These are phyloP conservation scores for Mimosa pudica DNA, from an alignment of 306 rosid species.

Conservation along the genomic window DNA sequence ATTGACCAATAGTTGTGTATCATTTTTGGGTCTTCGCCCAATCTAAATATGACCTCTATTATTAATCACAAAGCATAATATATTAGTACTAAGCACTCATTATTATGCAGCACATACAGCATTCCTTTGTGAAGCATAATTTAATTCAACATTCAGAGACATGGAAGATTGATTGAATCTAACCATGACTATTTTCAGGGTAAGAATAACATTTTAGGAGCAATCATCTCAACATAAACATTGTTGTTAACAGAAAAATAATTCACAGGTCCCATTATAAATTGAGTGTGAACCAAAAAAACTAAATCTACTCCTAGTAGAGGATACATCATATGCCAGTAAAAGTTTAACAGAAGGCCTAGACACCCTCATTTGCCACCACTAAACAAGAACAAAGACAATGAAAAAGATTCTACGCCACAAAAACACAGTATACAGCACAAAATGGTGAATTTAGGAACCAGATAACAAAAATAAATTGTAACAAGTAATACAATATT, in stretches of 20 bases:
- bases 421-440: slow-evolving; percentile 17
- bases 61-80: not conserved
- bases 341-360: not conserved
- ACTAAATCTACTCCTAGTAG: not conserved
- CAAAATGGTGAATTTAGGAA: not conserved
- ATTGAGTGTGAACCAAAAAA: not conserved
- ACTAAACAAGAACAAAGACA: slow-evolving; percentile 19
- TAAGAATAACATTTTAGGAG: slow-evolving; percentile 14
- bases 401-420: slow-evolving; percentile 15
- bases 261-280: not conserved
- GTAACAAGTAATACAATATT: slow-evolving; percentile 11
- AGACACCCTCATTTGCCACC: not conserved
- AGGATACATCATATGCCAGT: not conserved
- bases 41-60: slow-evolving; percentile 4
- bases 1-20: no score
- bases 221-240: slow-evolving; percentile 12
- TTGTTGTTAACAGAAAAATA: not conserved
- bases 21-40: no score
- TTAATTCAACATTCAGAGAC: slow-evolving; percentile 17
- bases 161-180: not conserved
- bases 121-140: slow-evolving; percentile 17
- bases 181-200: not conserved
- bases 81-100: not conserved
- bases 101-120: not conserved
- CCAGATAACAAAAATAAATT: slow-evolving; percentile 18